These are phyloP conservation scores for Camellia lanceoleosa DNA, from an alignment of 148 eudicot genomes.

Conservation along the genomic window DNA sequence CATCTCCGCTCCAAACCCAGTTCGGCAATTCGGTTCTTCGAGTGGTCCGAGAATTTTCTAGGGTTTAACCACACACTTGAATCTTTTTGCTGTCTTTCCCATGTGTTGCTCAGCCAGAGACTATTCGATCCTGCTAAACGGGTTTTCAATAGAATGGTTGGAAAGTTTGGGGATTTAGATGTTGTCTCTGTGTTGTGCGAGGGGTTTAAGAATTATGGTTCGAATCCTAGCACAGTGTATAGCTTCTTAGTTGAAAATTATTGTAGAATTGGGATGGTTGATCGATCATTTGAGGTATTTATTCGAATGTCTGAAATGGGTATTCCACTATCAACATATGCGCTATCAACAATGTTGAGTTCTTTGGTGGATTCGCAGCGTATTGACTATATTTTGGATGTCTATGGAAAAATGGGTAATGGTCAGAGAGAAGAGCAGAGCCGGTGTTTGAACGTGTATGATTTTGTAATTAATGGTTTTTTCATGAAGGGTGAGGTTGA, in stretches of 20 bases:
- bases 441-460: constrained; percentile 36
- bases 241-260: constrained; percentile 55
- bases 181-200: constrained; percentile 31
- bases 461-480: constrained; percentile 44
- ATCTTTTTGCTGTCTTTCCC: constrained; percentile 30
- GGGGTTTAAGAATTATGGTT: constrained; percentile 35
- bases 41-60: constrained; percentile 43
- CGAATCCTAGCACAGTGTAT: constrained; percentile 49
- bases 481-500: constrained; percentile 38
- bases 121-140: constrained; percentile 46
- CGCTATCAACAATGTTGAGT: constrained; percentile 38
- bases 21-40: constrained; percentile 49
- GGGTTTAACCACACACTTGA: constrained; percentile 34
- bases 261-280: constrained; percentile 44
- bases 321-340: constrained; percentile 45
- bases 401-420: constrained; percentile 28
- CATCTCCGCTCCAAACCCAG: constrained; percentile 51
- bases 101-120: constrained; percentile 38
- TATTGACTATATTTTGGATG: constrained; percentile 30
- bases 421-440: constrained; percentile 21
- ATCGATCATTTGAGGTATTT: constrained; percentile 43
- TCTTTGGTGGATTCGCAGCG: constrained; percentile 31
- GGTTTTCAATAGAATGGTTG: constrained; percentile 47
- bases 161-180: constrained; percentile 29
- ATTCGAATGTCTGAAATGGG: constrained; percentile 38